phyloP scores from a whole-genome alignment of 306 rosid species.

The Vigna nakashimae region DNA sequence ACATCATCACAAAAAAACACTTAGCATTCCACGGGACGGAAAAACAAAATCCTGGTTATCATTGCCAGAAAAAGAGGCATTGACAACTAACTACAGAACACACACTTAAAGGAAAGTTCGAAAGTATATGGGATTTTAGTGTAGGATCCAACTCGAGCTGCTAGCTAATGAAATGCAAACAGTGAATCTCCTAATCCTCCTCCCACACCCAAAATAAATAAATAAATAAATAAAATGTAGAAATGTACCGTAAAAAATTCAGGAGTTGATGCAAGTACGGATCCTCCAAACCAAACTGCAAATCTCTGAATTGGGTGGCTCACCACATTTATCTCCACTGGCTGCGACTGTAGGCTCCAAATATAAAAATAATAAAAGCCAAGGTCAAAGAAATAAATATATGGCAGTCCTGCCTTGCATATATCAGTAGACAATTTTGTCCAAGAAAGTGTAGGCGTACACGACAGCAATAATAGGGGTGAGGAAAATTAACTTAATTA shows the following conservation, averaged over 20 bases:
- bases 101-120: not conserved
- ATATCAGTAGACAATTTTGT: conserved; percentile 28
- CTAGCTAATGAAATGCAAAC: not conserved
- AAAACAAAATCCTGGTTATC: not conserved
- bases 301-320: conserved; percentile 98
- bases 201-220: too few relatives aligned
- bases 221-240: not conserved
- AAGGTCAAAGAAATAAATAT: conserved; percentile 26
- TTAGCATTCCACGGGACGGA: not conserved
- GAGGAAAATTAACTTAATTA: too few relatives aligned
- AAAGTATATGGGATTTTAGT: not conserved
- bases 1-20: conserved; percentile 3
- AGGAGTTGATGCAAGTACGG: conserved; percentile 98
- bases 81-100: not conserved
- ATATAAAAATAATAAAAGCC: conserved; percentile 22
- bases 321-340: conserved; percentile 96
- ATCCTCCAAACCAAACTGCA: conserved; percentile 99
- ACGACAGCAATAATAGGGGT: not conserved
- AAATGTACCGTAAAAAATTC: conserved; percentile 82
- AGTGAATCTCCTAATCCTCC: not conserved
- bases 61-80: conserved; percentile 9
- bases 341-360: conserved; percentile 69
- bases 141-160: not conserved
- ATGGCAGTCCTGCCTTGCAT: conserved; percentile 15
- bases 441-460: not conserved